Conservation (phyloP, 1,284 basidiomycete genomes). For the Malassezia furfur region DNA sequence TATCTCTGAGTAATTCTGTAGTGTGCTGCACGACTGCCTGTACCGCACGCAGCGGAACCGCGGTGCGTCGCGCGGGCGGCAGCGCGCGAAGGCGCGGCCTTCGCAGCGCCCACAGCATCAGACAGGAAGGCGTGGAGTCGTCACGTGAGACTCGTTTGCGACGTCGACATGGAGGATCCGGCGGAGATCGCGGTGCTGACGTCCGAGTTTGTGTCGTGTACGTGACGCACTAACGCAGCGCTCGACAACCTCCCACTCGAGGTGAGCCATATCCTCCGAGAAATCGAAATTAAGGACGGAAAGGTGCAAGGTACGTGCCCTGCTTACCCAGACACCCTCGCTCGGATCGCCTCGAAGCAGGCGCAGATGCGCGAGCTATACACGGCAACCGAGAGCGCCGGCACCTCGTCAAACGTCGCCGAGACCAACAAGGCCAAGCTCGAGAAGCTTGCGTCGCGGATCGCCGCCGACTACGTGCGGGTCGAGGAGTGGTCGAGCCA, state of each 20-base stretch:
- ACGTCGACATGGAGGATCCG: slow-evolving; percentile 32
- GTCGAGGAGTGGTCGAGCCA: slow-evolving; percentile 39
- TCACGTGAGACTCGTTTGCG: slow-evolving; percentile 9
- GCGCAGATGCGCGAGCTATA: slow-evolving; percentile 30
- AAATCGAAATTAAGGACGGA: slow-evolving; percentile 45
- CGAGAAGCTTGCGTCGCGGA: slow-evolving; percentile 37
- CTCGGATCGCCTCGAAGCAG: slow-evolving; percentile 36
- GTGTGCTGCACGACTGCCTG: background rate
- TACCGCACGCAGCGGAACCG: too few relatives aligned
- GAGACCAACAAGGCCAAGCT: slow-evolving; percentile 31
- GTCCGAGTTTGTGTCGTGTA: slow-evolving; percentile 36
- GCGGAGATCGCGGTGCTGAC: slow-evolving; percentile 44
- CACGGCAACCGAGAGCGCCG: slow-evolving; percentile 18
- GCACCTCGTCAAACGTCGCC: slow-evolving; percentile 11
- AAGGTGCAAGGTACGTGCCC: slow-evolving; percentile 33
- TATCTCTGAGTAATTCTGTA: too few relatives aligned
- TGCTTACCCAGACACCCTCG: slow-evolving; percentile 22
- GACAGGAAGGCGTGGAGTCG: background rate
- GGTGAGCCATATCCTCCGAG: slow-evolving; percentile 41
- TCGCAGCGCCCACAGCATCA: background rate
- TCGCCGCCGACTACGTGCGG: slow-evolving; percentile 33
- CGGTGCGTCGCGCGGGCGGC: too few relatives aligned
- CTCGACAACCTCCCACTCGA: slow-evolving; percentile 45
- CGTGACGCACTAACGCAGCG: slow-evolving; percentile 9
- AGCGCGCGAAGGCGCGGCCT: background rate